Conservation (phyloP, 768 basidiomycete species). For the Mycena crocata region DNA sequence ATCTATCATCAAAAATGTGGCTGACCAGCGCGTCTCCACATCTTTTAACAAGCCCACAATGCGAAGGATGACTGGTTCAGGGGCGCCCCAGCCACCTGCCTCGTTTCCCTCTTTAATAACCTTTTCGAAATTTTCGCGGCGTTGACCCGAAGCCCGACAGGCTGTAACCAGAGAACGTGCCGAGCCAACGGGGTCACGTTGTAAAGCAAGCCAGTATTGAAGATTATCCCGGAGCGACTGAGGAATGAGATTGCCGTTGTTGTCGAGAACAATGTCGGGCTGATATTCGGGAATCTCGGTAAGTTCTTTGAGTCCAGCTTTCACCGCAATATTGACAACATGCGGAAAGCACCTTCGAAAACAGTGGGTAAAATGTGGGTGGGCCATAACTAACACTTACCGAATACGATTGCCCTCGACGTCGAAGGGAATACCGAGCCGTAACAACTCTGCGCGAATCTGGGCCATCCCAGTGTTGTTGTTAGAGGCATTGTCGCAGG, state of each 20-base stretch:
- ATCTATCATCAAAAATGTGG: slow-evolving; percentile 44
- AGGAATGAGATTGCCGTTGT: neutral
- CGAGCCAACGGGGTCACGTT: neutral
- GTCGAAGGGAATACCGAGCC: slow-evolving; percentile 30
- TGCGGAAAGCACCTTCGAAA: slow-evolving; percentile 36
- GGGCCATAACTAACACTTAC: slow-evolving; percentile 6
- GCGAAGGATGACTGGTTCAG: slow-evolving; percentile 6
- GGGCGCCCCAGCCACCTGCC: slow-evolving; percentile 1
- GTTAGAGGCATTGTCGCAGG: slow-evolving; percentile 5
- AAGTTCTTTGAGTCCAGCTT: slow-evolving; percentile 25
- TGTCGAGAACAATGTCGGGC: neutral
- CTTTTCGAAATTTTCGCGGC: slow-evolving; percentile 18
- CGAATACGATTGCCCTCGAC: slow-evolving; percentile 28
- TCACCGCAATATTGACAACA: slow-evolving; percentile 33
- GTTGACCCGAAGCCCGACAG: slow-evolving; percentile 29
- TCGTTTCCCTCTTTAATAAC: slow-evolving; percentile 24
- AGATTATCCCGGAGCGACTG: neutral
- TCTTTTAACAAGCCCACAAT: slow-evolving; percentile 39
- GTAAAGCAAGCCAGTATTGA: neutral
- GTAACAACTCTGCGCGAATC: neutral
- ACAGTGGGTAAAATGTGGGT: neutral
- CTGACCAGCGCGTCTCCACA: slow-evolving; percentile 42
- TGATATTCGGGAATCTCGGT: neutral
- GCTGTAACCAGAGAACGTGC: slow-evolving; percentile 18
- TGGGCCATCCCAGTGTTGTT: neutral